A percentile compares a stretch with the other conserved stretches of the same genome.
Evolutionary conservation across 305 asterid genomes (phyloP).

Genomic region (Fraxinus xanthoxyloides): DNA sequence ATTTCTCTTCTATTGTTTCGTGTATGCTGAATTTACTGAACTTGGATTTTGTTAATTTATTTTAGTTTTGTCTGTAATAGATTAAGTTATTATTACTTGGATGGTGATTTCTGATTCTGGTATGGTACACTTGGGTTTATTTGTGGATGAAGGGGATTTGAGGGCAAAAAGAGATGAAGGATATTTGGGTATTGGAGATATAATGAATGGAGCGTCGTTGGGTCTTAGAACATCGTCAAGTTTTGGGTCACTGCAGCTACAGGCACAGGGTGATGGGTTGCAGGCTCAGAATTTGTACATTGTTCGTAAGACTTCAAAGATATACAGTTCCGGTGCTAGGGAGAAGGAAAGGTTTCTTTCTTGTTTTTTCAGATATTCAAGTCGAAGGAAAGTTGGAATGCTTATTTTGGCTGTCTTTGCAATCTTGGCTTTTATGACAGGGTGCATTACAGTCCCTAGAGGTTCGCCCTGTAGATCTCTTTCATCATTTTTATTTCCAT

Average conservation of each 20-base stretch:
- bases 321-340: conserved; percentile 49
- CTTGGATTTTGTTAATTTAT: neutral
- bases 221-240: conserved; percentile 70
- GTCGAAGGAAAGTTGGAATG: conserved; percentile 73
- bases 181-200: conserved; percentile 54
- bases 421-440: conserved; percentile 56
- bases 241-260: conserved; percentile 76
- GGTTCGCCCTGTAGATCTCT: conserved; percentile 39
- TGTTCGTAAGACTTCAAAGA: conserved; percentile 65
- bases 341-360: conserved; percentile 66
- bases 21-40: neutral
- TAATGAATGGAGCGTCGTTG: conserved; percentile 92
- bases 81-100: neutral
- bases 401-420: conserved; percentile 69
- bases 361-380: conserved; percentile 51
- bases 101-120: conserved; percentile 3
- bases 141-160: conserved; percentile 53
- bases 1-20: neutral
- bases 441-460: conserved; percentile 58
- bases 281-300: conserved; percentile 39
- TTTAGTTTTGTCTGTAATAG: neutral
- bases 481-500: neutral
- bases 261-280: conserved; percentile 64
- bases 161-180: conserved; percentile 62
- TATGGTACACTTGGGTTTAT: neutral